These are phyloP conservation scores for Volvox africanus DNA, from an alignment of 139 green algal genomes.

Conservation along the genomic window DNA sequence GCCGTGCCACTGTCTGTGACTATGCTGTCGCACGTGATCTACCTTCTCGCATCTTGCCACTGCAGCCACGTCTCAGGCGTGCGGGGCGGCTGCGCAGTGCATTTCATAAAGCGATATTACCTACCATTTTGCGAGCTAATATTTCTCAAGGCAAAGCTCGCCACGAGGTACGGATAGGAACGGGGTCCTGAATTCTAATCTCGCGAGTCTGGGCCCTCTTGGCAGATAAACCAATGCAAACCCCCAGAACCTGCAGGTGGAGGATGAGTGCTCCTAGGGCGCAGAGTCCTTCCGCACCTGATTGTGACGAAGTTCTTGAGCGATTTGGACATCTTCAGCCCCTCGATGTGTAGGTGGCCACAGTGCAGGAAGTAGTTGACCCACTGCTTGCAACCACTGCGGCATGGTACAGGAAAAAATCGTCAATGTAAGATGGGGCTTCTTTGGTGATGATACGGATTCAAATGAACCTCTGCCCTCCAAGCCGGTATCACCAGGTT, in stretches of 20 bases:
- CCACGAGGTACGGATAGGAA: too few relatives aligned
- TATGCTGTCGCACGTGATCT: slow-evolving; percentile 5
- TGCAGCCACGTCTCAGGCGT: slow-evolving; percentile 45
- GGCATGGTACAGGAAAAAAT: not conserved
- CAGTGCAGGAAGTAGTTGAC: slow-evolving; percentile 99
- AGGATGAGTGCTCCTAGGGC: too few relatives aligned
- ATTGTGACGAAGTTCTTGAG: slow-evolving; percentile 99
- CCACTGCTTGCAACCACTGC: slow-evolving; percentile 89
- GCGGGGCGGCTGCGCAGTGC: slow-evolving; percentile 40
- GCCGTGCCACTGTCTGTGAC: not conserved
- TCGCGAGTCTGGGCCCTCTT: too few relatives aligned
- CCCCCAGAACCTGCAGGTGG: too few relatives aligned
- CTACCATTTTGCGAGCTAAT: too few relatives aligned
- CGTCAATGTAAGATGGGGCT: too few relatives aligned
- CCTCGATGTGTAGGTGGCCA: slow-evolving; percentile 96
- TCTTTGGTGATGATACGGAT: too few relatives aligned
- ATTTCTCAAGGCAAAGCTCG: too few relatives aligned
- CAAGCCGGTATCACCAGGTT: too few relatives aligned
- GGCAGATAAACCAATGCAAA: too few relatives aligned
- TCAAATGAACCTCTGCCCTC: too few relatives aligned
- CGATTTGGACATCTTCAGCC: slow-evolving; percentile 98
- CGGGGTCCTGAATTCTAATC: too few relatives aligned
- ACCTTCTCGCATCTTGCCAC: slow-evolving; percentile 49
- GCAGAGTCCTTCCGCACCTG: slow-evolving; percentile 57
- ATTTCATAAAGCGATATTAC: not conserved